Percentiles rank a stretch among this genome's conserved stretches.
Conservation (phyloP, 108 stramenopile species). For the Epithemia pelagica region DNA sequence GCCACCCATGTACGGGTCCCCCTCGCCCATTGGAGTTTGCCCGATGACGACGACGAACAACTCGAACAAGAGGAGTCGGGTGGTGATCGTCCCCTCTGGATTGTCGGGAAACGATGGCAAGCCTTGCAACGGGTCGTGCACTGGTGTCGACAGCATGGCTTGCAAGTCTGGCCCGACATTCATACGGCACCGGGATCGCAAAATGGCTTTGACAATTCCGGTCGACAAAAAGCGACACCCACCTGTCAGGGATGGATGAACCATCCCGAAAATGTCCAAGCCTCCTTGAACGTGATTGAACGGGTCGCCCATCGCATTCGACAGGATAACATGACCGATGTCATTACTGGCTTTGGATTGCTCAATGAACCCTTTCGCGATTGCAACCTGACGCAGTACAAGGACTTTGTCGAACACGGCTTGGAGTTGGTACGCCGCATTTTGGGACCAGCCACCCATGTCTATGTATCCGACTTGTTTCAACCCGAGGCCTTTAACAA, state of each 20-base stretch:
- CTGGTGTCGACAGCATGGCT: conserved; percentile 41
- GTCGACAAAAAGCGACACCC: conserved; percentile 22
- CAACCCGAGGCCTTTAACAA: conserved; percentile 34
- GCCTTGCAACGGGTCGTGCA: conserved; percentile 45
- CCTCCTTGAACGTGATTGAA: conserved; percentile 40
- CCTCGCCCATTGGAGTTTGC: conserved; percentile 55
- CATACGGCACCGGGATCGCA: conserved; percentile 67
- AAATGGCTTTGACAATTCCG: conserved; percentile 72
- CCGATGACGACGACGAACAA: conserved; percentile 25
- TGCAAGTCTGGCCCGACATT: conserved; percentile 65
- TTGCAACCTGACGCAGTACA: conserved; percentile 26
- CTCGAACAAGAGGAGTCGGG: neutral
- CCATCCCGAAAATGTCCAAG: conserved; percentile 28
- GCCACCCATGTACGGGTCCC: conserved; percentile 72
- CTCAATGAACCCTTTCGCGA: conserved; percentile 70
- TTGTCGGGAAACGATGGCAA: conserved; percentile 45
- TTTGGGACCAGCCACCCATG: conserved; percentile 24
- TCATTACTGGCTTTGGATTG: conserved; percentile 66
- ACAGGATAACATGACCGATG: conserved; percentile 36
- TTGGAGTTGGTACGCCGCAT: conserved; percentile 32
- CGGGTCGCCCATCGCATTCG: conserved; percentile 35
- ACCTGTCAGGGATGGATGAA: conserved; percentile 41
- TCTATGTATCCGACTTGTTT: conserved; percentile 61
- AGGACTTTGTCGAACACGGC: conserved; percentile 44
- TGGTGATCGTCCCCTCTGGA: conserved; percentile 41